A percentile compares a stretch with the other conserved stretches of the same genome.
These are phyloP conservation scores for Sarcodon aspratus DNA, from an alignment of 768 basidiomycete genomes.

Conservation along the genomic window DNA sequence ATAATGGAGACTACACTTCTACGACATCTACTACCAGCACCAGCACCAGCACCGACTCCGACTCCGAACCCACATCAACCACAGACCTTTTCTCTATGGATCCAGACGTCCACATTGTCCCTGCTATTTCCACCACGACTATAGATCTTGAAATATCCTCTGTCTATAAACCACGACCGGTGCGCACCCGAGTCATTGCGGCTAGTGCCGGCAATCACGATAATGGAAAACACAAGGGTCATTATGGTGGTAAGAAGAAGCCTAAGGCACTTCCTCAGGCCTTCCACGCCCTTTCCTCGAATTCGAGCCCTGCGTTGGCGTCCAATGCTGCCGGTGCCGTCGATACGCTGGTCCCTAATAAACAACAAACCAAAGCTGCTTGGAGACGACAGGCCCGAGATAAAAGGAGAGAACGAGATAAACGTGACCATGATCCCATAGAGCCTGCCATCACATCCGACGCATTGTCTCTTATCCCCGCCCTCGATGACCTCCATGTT, in stretches of 20 bases:
- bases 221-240: slow-evolving; percentile 15
- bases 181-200: slow-evolving; percentile 32
- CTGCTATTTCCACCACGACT: slow-evolving; percentile 15
- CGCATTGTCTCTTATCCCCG: background rate
- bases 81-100: slow-evolving; percentile 41
- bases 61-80: slow-evolving; percentile 26
- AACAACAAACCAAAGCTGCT: slow-evolving; percentile 19
- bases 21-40: slow-evolving; percentile 19
- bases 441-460: background rate
- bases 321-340: background rate
- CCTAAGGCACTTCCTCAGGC: slow-evolving; percentile 3
- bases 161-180: slow-evolving; percentile 66
- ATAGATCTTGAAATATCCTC: slow-evolving; percentile 57
- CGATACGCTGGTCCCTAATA: slow-evolving; percentile 6
- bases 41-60: slow-evolving; percentile 25
- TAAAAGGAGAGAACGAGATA: slow-evolving; percentile 27
- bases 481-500: slow-evolving; percentile 8
- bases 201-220: slow-evolving; percentile 3
- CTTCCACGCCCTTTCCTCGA: slow-evolving; percentile 11
- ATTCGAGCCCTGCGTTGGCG: slow-evolving; percentile 1
- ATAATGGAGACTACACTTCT: background rate
- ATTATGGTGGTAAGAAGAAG: slow-evolving; percentile 10
- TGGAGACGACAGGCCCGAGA: slow-evolving; percentile 37
- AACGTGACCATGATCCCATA: slow-evolving; percentile 11
- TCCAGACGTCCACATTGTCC: slow-evolving; percentile 5